phyloP scores from a whole-genome alignment of 2,329 filamentous ascomycete genomes.

The Paecilomyces sp. region DNA sequence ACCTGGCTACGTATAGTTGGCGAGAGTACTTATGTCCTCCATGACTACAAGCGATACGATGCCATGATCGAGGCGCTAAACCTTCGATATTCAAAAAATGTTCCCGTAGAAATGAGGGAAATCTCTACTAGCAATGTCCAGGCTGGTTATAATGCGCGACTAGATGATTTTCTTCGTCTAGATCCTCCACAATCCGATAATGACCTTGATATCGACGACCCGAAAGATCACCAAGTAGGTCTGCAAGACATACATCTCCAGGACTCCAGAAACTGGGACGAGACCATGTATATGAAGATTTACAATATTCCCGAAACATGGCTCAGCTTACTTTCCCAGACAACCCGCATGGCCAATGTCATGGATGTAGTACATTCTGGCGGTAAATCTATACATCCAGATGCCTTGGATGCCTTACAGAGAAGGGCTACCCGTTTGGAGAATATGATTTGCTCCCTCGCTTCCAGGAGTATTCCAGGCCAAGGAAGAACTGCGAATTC shows the following conservation, averaged over 20 bases:
- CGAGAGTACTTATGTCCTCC: conserved; percentile 27
- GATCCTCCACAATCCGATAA: conserved; percentile 26
- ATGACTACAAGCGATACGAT: conserved; percentile 17
- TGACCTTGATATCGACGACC: conserved; percentile 32
- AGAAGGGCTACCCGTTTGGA: conserved; percentile 20
- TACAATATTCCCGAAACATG: conserved; percentile 40
- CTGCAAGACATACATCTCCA: conserved; percentile 35
- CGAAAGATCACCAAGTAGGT: conserved; percentile 24
- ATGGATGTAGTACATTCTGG: conserved; percentile 19
- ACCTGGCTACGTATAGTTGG: conserved; percentile 31
- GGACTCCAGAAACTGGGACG: conserved; percentile 23
- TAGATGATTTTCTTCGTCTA: conserved; percentile 35
- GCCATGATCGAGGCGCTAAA: conserved; percentile 15
- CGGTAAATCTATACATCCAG: conserved; percentile 10
- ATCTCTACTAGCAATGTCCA: neutral
- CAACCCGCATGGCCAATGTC: conserved; percentile 35
- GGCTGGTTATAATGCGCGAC: conserved; percentile 17
- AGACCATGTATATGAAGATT: conserved; percentile 33
- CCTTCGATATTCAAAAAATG: neutral
- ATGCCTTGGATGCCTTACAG: conserved; percentile 21
- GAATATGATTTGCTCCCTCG: conserved; percentile 27
- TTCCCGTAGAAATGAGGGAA: neutral
- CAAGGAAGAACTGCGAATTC: conserved; percentile 1
- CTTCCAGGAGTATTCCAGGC: conserved; percentile 10
- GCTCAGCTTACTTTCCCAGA: conserved; percentile 38